A percentile compares a stretch with the other conserved stretches of the same genome.
Evolutionary conservation across 2,329 filamentous ascomycete genomes (phyloP).

Genomic region (Juglanconis oblonga): DNA sequence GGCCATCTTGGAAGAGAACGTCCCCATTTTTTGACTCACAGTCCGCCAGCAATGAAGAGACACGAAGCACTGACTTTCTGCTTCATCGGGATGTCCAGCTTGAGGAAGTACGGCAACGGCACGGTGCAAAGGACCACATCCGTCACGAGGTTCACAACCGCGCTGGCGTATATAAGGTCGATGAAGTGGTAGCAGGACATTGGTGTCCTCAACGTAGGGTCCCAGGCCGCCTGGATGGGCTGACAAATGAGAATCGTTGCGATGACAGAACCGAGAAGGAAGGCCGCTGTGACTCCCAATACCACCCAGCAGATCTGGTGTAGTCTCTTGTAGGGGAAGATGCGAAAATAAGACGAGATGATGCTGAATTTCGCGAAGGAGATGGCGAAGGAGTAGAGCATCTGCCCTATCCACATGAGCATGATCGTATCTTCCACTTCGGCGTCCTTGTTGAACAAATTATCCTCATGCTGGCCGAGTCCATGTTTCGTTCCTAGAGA

Average conservation of each 20-base stretch:
- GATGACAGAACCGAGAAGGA: background rate
- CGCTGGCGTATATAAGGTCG: conserved; percentile 3
- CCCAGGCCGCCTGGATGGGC: conserved; percentile 9
- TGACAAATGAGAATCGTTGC: conserved; percentile 1
- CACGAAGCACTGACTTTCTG: conserved; percentile 9
- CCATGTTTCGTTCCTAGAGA: conserved; percentile 3
- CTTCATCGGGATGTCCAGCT: conserved; percentile 4
- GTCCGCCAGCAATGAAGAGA: conserved; percentile 9
- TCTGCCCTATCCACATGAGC: conserved; percentile 6
- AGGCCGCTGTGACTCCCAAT: conserved; percentile 4
- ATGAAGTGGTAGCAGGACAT: conserved; percentile 7
- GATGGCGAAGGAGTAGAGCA: conserved; percentile 12
- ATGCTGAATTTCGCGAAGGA: conserved; percentile 11
- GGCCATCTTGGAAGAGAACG: background rate
- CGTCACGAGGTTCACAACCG: background rate
- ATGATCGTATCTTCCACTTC: conserved; percentile 3
- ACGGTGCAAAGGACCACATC: conserved; percentile 7
- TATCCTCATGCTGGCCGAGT: conserved; percentile 4
- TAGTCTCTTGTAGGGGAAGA: background rate
- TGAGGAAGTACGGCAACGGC: conserved; percentile 10
- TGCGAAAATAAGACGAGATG: conserved; percentile 13
- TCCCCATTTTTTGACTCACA: background rate
- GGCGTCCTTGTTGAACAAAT: background rate
- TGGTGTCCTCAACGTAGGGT: conserved; percentile 1
- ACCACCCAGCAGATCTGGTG: conserved; percentile 4